These are phyloP conservation scores for Pilatotrama ljubarskyi DNA, from an alignment of 768 basidiomycete species.

Conservation along the genomic window DNA sequence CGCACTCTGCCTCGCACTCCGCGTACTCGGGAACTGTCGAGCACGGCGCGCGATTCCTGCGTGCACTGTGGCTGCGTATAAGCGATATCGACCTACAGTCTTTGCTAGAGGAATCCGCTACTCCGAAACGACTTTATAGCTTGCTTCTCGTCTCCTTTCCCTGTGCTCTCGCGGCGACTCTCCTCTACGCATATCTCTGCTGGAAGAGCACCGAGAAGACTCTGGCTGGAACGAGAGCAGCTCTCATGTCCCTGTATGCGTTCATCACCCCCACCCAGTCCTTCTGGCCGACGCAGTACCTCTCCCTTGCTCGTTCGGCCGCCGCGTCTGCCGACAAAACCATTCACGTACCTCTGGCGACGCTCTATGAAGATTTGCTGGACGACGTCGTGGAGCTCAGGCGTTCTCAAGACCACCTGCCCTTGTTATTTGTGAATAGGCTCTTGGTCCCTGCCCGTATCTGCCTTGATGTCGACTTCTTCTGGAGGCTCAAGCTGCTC, in stretches of 20 bases:
- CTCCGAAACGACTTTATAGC: background rate
- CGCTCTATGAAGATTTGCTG: constrained; percentile 10
- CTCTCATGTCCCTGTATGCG: constrained; percentile 11
- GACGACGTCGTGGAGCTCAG: constrained; percentile 16
- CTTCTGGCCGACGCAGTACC: constrained; percentile 20
- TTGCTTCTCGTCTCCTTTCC: background rate
- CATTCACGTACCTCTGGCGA: constrained; percentile 6
- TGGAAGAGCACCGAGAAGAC: background rate
- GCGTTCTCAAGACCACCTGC: constrained; percentile 9
- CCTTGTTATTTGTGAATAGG: background rate
- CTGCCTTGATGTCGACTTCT: constrained; percentile 4
- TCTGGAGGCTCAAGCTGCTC: constrained; percentile 9
- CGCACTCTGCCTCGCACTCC: background rate
- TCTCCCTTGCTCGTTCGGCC: constrained; percentile 1
- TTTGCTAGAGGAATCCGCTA: background rate
- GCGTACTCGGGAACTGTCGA: too few species aligned
- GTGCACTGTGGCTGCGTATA: too few species aligned
- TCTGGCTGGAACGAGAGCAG: background rate
- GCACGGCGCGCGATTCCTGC: too few species aligned
- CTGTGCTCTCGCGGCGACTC: background rate
- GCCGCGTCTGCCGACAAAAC: background rate
- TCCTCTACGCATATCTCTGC: background rate
- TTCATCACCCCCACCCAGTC: constrained; percentile 23
- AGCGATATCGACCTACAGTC: background rate
- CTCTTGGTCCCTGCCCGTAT: background rate